Evolutionary conservation across 2,329 filamentous ascomycete species (phyloP), one percentile per base, ranked within the genome.

Genomic region (Arachnomyces sp.): DNA sequence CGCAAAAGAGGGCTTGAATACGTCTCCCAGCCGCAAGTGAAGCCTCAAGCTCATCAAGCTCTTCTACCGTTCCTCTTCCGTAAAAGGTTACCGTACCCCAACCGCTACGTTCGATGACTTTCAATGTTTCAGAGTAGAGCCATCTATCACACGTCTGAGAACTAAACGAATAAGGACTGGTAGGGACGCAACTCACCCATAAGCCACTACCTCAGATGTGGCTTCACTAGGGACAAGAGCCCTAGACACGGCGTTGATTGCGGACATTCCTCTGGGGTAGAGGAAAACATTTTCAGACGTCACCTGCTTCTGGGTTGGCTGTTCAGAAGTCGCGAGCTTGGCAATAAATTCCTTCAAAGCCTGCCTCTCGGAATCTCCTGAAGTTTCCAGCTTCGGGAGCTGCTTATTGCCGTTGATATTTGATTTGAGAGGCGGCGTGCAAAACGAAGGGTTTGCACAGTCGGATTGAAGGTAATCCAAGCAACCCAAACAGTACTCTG

Each of bases 1-100:
- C 76, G 8, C 68, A 61, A 48, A 72, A 68, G 6, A 69, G 55
- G 43, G 70, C 72, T 13, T 33, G 28, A 13, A 50, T 47, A n/a
- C 31, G 38, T 31, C 25, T 31, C 14, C 46, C 46, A 25, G 29
- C 30, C n/a, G 29, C 36, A 11, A 46, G 34, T 31, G 37, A 44
- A 5, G 36, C 34, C 36, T 50, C 43, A 21, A 48, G 31, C 25
- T 46, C 25, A 37, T 48, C 46, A 3, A 50, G 42, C 28, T 50
- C 46, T 16, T 43, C 28, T 16, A 31, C 28, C 8, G 41, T 45
- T n/a, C 46, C 45, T 15, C 31, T 14, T 8, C 38, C 38, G 29
- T 45, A 18, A 39, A 38, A 42, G n/a, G n/a, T n/a, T n/a, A n/a
- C n/a, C n/a, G n/a, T n/a, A n/a, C n/a, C 33, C 2, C 11, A 12